Evolutionary conservation across 2,329 filamentous ascomycete species (phyloP).

Genomic region (Talaromyces sp.): DNA sequence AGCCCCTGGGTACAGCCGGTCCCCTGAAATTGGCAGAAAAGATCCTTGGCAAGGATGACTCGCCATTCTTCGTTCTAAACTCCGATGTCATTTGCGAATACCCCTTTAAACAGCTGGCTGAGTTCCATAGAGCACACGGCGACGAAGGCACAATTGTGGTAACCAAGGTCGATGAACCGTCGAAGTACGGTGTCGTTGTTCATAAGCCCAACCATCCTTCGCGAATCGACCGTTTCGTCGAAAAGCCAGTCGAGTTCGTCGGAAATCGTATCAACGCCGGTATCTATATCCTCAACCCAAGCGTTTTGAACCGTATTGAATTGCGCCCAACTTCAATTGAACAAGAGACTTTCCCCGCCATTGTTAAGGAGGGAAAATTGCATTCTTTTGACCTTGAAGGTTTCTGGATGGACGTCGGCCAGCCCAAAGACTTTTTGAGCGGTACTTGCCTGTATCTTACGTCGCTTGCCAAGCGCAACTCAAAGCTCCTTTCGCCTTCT

Average conservation of each 20-base stretch:
- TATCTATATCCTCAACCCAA: constrained; percentile 96
- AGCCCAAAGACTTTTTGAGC: constrained; percentile 96
- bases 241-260: constrained; percentile 98
- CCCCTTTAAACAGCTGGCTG: constrained; percentile 83
- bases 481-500: constrained; percentile 73
- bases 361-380: constrained; percentile 82
- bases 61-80: constrained; percentile 97
- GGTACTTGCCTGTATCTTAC: constrained; percentile 96
- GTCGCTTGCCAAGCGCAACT: constrained; percentile 83
- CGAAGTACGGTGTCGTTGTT: constrained; percentile 97
- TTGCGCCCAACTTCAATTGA: constrained; percentile 96
- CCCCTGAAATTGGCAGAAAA: constrained; percentile 93
- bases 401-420: constrained; percentile 99
- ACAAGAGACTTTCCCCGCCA: constrained; percentile 96
- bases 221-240: constrained; percentile 96
- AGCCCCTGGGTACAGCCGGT: constrained; percentile 91
- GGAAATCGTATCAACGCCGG: constrained; percentile 98
- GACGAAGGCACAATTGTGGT: constrained; percentile 97
- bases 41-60: constrained; percentile 87
- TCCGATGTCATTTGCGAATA: constrained; percentile 98
- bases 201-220: constrained; percentile 90
- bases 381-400: constrained; percentile 96
- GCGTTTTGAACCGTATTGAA: constrained; percentile 85
- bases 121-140: constrained; percentile 89
- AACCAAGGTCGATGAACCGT: constrained; percentile 98